Conservation (phyloP, 1,284 basidiomycete genomes). For the Pascua sp. region DNA sequence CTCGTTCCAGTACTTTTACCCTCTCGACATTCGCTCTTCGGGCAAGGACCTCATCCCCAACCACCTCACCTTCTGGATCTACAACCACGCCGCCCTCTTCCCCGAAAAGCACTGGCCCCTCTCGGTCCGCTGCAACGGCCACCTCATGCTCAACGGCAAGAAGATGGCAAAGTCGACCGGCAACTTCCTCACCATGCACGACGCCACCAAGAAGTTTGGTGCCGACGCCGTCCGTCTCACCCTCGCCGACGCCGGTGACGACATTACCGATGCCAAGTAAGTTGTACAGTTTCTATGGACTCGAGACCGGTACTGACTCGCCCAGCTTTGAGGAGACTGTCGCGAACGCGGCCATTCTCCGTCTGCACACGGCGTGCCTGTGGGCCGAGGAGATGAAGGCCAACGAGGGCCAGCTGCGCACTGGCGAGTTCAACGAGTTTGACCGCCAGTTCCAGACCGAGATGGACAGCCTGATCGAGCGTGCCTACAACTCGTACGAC, state of each 20-base stretch:
- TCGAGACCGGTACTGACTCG: too few species aligned
- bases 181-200: conserved; percentile 50
- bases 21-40: conserved; percentile 97
- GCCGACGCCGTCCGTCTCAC: conserved; percentile 74
- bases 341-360: conserved; percentile 94
- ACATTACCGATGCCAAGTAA: conserved; percentile 81
- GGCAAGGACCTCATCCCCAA: conserved; percentile 98
- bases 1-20: conserved; percentile 97
- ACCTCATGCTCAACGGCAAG: conserved; percentile 95
- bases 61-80: conserved; percentile 91
- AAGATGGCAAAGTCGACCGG: conserved; percentile 98
- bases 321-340: conserved; percentile 93
- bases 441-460: conserved; percentile 91
- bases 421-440: conserved; percentile 58
- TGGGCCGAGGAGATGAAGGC: conserved; percentile 85
- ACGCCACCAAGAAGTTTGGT: conserved; percentile 51
- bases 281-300: too few species aligned
- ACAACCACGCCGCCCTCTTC: conserved; percentile 93
- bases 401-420: conserved; percentile 65
- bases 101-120: conserved; percentile 89
- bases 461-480: conserved; percentile 77
- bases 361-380: conserved; percentile 82
- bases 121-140: conserved; percentile 92
- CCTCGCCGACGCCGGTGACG: conserved; percentile 95
- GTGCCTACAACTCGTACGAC: conserved; percentile 74